These are phyloP conservation scores for Amanita muscaria DNA, from an alignment of 768 basidiomycete species.

Conservation along the genomic window DNA sequence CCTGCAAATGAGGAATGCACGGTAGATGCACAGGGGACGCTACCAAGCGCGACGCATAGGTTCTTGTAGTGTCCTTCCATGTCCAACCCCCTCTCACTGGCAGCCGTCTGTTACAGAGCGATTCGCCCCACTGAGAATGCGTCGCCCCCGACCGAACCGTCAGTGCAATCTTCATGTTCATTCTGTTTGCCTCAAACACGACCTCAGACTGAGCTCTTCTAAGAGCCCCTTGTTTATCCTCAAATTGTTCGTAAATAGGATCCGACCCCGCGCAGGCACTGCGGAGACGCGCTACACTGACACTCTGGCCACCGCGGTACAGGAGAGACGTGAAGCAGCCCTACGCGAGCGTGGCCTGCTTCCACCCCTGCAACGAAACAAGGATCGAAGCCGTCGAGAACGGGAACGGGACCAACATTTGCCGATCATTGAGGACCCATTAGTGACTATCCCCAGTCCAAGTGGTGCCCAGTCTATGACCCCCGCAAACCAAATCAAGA, in stretches of 20 bases:
- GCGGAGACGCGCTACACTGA: too few species aligned
- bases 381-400: constrained; percentile 34
- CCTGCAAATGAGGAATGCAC: too few species aligned
- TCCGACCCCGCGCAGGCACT: constrained; percentile 10
- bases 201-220: constrained; percentile 7
- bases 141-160: not conserved
- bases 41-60: too few species aligned
- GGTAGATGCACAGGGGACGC: too few species aligned
- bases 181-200: constrained; percentile 5
- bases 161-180: not conserved
- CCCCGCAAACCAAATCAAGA: constrained; percentile 45
- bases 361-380: constrained; percentile 36
- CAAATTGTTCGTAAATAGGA: constrained; percentile 25
- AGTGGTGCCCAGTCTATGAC: constrained; percentile 18
- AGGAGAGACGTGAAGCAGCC: constrained; percentile 43
- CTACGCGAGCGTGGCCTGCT: constrained; percentile 52
- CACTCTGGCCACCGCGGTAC: too few species aligned
- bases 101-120: too few species aligned
- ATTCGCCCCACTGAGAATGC: not conserved
- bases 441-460: constrained; percentile 9
- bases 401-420: constrained; percentile 27
- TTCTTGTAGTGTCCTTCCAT: too few species aligned
- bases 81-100: too few species aligned
- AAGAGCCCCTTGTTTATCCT: constrained; percentile 20
- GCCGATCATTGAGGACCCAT: constrained; percentile 17